Evolutionary conservation across 2,329 filamentous ascomycete genomes (phyloP), one percentile per base, ranked within the genome.

Genomic region (Curvularia hawaiiensis): DNA sequence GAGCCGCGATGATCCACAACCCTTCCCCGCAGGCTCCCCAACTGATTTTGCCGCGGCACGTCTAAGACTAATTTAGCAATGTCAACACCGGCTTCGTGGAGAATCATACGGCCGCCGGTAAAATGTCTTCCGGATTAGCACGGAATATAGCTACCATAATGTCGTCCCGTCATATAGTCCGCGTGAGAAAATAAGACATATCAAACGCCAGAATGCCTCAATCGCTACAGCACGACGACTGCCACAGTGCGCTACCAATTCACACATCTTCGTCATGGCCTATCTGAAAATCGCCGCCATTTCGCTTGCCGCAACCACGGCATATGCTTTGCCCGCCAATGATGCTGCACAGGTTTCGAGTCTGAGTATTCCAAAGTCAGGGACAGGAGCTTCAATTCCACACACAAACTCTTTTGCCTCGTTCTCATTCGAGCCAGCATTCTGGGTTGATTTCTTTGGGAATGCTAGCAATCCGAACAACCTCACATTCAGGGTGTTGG

Each of bases 391-490:
- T n/a, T 61, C 56, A 39, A 59, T 61, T 35, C 48, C 43, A 12
- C 56, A 61, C 26, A 55, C 41, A 43, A 61, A 61, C 26, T 55
- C 55, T 12, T 61, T 59, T 35, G 58, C 55, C 3, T 59, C 58
- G 11, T 61, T 61, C 41, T 61, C 56, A 1, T 59, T 61, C 16
- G 56, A 59, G 43, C 52, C 52, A 16, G 52, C 59, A 14, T 61
- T 59, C 56, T 61, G 56, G 59, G 56, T 59, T 14, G 59, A 61
- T 8, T 61, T 61, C 40, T 61, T 61, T 50, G 52, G 59, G 12
- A 56, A 56, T 35, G 49, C 59, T 7, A 59, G 46, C 47, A 59
- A 43, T 31, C 50, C 56, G 1, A 59, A 59, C 18, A 49, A 49
- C 2, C 52, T 61, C 10, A 61, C 56, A 4, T 54, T 61, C 11